Base-by-base conservation (phyloP, 148 eudicot species). In the Nyssa sinensis region DNA sequence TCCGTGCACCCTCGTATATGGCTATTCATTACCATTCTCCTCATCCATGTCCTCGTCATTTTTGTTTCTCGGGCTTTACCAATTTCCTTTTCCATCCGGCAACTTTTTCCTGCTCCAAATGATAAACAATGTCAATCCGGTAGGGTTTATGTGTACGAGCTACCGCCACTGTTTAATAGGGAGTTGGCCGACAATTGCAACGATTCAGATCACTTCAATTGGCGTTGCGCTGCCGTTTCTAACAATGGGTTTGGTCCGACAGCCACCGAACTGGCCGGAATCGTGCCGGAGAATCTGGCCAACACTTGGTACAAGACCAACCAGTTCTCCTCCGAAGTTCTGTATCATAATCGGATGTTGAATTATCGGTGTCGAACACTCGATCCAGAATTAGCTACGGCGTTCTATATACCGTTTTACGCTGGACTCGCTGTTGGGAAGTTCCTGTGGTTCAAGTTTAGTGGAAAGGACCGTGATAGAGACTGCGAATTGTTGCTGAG, bases 361-460 rank as follows among this genome's bases (percentile, higher is more conserved):
- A 70, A 63, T 28, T 77, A 89, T 71, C 64, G 62, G 28, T 89
- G 93, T 73, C 71, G 90, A 24, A 86, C 93, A 0, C 16, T 62
- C 27, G 81, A 84, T 30, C 84, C 88, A 1, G 79, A 77, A 75
- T 75, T 81, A 3, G 93, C 93, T 65, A 70, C 86, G 35, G 93
- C 90, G 29, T 89, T 75, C 79, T 89, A 86, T 80, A 78, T 89
- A 16, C 93, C 93, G n/a, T 89, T 89, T 58, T 89, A 89, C 81
- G 87, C 84, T 58, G 93, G 90, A 24, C 85, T 86, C 23, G 87
- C 93, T 14, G 88, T 86, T 3, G 90, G 88, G 12, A 83, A 81
- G 71, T 81, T 84, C 75, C 70, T 89, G 25, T 89, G 89, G 80
- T 24, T 11, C 19, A 78, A 86, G 41, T 80, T 70, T 39, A 82